phyloP scores from a whole-genome alignment of 345 rosid species.

The Carallia pectinifolia region DNA sequence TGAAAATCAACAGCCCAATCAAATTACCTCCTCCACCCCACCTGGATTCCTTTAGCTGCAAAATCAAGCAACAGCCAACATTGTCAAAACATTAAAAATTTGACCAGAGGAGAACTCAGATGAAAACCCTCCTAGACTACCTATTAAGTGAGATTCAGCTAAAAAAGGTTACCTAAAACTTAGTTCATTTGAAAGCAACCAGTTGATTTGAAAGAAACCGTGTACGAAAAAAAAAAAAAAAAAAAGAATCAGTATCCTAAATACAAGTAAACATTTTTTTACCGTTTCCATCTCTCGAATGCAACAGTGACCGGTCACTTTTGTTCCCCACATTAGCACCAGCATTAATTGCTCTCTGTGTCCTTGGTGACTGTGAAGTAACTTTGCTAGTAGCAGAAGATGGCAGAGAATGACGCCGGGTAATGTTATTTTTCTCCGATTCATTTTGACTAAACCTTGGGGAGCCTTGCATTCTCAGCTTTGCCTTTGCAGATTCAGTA shows the following conservation, averaged over 20 bases:
- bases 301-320: constrained; percentile 15
- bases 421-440: constrained; percentile 15
- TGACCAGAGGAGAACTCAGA: too few species aligned
- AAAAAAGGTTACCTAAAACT: background rate
- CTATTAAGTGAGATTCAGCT: background rate
- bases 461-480: constrained; percentile 22
- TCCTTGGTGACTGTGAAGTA: constrained; percentile 19
- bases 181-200: background rate
- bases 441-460: constrained; percentile 23
- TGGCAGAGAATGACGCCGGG: constrained; percentile 24
- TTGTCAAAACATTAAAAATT: background rate
- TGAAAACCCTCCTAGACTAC: too few species aligned
- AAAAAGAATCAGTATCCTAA: too few species aligned
- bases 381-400: constrained; percentile 15
- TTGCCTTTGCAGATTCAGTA: constrained; percentile 33
- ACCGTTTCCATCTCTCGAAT: constrained; percentile 24
- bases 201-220: too few species aligned
- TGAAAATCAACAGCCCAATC: background rate
- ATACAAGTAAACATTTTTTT: constrained; percentile 7
- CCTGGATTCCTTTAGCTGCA: constrained; percentile 51
- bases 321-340: constrained; percentile 16
- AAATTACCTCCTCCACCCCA: constrained; percentile 51
- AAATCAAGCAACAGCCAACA: constrained; percentile 14
- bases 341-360: constrained; percentile 16
- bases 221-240: too few species aligned